Conservation (phyloP, 306 rosid genomes). For the Malus sieversii region DNA sequence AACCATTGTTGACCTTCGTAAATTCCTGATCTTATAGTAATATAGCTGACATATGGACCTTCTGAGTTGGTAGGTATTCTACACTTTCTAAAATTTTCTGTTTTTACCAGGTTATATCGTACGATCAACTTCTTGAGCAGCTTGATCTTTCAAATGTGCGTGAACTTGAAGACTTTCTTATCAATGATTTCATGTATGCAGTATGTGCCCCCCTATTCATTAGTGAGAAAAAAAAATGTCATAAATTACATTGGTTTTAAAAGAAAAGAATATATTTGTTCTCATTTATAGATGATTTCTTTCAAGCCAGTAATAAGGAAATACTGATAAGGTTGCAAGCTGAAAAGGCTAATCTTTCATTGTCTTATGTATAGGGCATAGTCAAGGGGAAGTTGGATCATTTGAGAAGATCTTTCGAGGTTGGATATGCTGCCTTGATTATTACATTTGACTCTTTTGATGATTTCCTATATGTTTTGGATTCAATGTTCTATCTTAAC, state of each 20-base stretch:
- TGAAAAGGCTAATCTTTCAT: neutral
- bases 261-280: neutral
- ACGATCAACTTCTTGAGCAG: constrained; percentile 12
- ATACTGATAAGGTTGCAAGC: neutral
- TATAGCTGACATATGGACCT: neutral
- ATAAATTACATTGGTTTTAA: neutral
- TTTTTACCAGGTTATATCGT: constrained; percentile 4
- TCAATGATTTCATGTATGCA: constrained; percentile 12
- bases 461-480: neutral
- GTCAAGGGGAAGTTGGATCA: constrained; percentile 18
- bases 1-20: neutral
- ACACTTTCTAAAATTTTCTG: neutral
- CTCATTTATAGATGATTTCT: neutral
- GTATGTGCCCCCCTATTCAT: neutral
- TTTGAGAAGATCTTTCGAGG: constrained; percentile 15
- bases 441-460: neutral
- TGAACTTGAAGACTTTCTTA: constrained; percentile 16
- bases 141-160: constrained; percentile 19
- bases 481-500: neutral
- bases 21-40: neutral
- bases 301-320: neutral
- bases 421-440: neutral
- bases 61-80: neutral
- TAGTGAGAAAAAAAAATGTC: neutral
- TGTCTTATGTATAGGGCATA: constrained; percentile 6